Percentiles rank a stretch among this genome's conserved stretches.
phyloP scores from a whole-genome alignment of 306 rosid species.

The Dryas alaskensis region DNA sequence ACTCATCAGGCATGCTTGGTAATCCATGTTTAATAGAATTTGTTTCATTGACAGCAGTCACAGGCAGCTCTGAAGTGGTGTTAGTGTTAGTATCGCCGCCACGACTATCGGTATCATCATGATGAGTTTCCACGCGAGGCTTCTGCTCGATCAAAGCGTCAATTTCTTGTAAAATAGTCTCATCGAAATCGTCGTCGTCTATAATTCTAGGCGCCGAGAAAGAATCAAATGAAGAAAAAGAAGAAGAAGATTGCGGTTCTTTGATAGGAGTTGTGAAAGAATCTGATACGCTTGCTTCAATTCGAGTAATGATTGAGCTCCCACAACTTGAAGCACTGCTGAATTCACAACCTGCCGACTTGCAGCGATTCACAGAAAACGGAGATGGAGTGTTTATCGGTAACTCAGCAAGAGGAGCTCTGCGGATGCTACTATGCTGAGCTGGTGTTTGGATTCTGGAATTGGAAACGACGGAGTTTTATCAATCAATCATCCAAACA shows the following conservation, averaged over 20 bases:
- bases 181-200: constrained; percentile 69
- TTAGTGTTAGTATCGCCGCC: constrained; percentile 18
- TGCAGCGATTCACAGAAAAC: background rate
- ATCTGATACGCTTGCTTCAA: constrained; percentile 11
- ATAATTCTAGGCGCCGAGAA: constrained; percentile 34
- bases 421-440: constrained; percentile 33
- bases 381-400: constrained; percentile 33
- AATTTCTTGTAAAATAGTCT: constrained; percentile 58
- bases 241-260: constrained; percentile 29
- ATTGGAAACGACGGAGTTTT: background rate
- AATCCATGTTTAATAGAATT: background rate
- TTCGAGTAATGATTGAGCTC: background rate
- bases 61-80: constrained; percentile 16
- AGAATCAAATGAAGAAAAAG: constrained; percentile 26
- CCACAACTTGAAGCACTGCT: constrained; percentile 2
- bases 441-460: constrained; percentile 35
- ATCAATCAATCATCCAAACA: background rate
- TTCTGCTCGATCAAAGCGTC: constrained; percentile 61
- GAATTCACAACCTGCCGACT: constrained; percentile 14
- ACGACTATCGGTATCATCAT: constrained; percentile 22
- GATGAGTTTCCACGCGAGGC: constrained; percentile 20
- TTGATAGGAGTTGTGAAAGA: constrained; percentile 49
- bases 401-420: constrained; percentile 59
- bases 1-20: constrained; percentile 66
- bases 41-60: constrained; percentile 4